Percentiles rank a stretch among this genome's conserved stretches.
Evolutionary conservation across 1,139 yeast species (phyloP).

Genomic region (Yamadazyma epiphylla): DNA sequence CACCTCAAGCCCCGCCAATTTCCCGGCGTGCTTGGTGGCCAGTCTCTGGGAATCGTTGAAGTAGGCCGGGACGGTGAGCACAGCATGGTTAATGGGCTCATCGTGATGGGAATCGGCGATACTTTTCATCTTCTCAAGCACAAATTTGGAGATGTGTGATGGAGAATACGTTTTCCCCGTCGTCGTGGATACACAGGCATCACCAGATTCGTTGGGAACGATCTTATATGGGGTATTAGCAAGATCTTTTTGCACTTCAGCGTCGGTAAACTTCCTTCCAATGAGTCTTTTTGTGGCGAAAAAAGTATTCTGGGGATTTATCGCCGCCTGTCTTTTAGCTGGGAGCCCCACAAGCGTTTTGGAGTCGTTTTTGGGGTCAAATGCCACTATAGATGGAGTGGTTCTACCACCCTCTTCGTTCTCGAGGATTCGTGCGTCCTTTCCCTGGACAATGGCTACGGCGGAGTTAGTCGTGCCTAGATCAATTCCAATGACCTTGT

Average conservation of each 20-base stretch:
- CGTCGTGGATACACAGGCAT: constrained; percentile 54
- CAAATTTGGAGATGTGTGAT: constrained; percentile 52
- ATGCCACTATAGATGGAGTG: constrained; percentile 72
- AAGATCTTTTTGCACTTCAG: constrained; percentile 62
- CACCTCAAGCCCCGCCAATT: constrained; percentile 61
- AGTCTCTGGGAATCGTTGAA: constrained; percentile 77
- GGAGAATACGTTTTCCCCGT: constrained; percentile 43
- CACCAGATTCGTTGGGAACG: constrained; percentile 51
- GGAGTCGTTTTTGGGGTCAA: constrained; percentile 26
- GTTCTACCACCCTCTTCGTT: constrained; percentile 68
- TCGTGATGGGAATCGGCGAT: constrained; percentile 49
- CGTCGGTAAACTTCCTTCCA: constrained; percentile 61
- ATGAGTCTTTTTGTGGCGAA: constrained; percentile 73
- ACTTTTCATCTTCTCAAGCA: constrained; percentile 51
- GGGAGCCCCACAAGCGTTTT: constrained; percentile 52
- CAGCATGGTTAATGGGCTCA: constrained; percentile 51
- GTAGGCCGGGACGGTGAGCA: constrained; percentile 78
- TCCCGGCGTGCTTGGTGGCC: constrained; percentile 73
- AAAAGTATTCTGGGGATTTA: constrained; percentile 67
- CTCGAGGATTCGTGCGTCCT: constrained; percentile 55
- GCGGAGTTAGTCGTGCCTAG: constrained; percentile 82
- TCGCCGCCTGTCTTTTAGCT: constrained; percentile 64
- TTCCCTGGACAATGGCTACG: constrained; percentile 60
- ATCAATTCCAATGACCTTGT: constrained; percentile 65
- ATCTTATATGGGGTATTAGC: constrained; percentile 53